Evolutionary conservation across 495 filamentous ascomycete species (phyloP).

Genomic region (Daldinia bambusicola): DNA sequence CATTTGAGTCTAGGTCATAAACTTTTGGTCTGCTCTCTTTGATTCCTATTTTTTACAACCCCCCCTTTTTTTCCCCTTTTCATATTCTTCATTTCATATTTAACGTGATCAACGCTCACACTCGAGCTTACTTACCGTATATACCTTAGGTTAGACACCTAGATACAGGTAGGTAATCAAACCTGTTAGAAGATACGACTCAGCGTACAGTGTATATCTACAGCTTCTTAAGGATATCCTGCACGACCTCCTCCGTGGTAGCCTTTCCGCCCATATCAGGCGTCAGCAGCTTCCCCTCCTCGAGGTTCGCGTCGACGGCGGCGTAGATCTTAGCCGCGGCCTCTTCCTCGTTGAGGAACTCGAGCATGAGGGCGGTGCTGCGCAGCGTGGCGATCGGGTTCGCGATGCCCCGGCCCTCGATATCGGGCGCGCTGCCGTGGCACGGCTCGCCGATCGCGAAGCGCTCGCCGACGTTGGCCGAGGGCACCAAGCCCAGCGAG

Average conservation of each 20-base stretch:
- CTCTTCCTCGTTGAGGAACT: constrained; percentile 86
- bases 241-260: constrained; percentile 85
- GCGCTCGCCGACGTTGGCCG: constrained; percentile 91
- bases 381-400: constrained; percentile 96
- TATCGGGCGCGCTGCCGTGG: constrained; percentile 95
- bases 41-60: background rate
- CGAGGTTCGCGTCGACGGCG: constrained; percentile 91
- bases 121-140: background rate
- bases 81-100: background rate
- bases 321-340: constrained; percentile 90
- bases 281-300: constrained; percentile 81
- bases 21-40: background rate
- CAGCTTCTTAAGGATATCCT: constrained; percentile 87
- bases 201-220: constrained; percentile 46
- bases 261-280: constrained; percentile 93
- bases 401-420: constrained; percentile 89
- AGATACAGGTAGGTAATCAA: background rate
- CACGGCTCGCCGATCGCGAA: constrained; percentile 99
- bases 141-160: background rate
- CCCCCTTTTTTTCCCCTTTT: background rate
- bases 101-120: background rate
- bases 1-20: constrained; percentile 13
- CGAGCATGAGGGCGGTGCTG: constrained; percentile 92
- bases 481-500: constrained; percentile 92
- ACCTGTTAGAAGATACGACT: background rate